Evolutionary conservation across 1,139 yeast genomes (phyloP), one percentile per base, ranked within the genome.

Genomic region (Pichia sp.): DNA sequence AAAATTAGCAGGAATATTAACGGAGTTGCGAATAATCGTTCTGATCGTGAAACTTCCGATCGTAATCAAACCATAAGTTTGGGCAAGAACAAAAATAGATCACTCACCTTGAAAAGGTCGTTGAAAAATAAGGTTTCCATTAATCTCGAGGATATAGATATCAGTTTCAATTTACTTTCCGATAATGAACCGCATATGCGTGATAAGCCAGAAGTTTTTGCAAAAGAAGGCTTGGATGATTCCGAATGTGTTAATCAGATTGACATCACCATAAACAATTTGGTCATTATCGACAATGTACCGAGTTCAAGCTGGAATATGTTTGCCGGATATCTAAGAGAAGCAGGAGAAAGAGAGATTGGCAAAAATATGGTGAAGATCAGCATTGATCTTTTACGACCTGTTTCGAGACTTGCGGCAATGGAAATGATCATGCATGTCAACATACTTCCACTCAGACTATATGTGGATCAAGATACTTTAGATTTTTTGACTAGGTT

Each of bases 401-500:
- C 96, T 0, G 73, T 78, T 26, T 70, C 80, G 0, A 62, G 67
- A 11, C 58, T 87, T 39, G 81, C 83, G 10, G 81, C 88, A 2
- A 73, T 85, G 0, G 98, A 94, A 57, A 64, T 83, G 23, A 67
- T 79, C 2, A 56, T 86, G 44, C 66, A 71, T 36, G 68, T 82
- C 1, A 38, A 72, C 3, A 64, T 86, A 0, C 66, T 85, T 34
- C 98, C 98, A 0, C 57, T 92, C 37, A 67, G 96, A 44, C 62
- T 94, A 27, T 88, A 87, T 59, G 79, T 92, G 37, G 98, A 94
- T 62, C 98, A 92, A 62, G 97, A 92, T 57, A 85, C 97, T 0
- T 68, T 88, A 29, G 97, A 88, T 46, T 90, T 92, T 56, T 54
- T 88, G 39, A 75, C 79, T 0, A 68, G 97, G 40, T 92, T 87